Evolutionary conservation across 2,329 filamentous ascomycete species (phyloP), one percentile per base, ranked within the genome.

Genomic region (Gnomoniopsis smithogilvyi): DNA sequence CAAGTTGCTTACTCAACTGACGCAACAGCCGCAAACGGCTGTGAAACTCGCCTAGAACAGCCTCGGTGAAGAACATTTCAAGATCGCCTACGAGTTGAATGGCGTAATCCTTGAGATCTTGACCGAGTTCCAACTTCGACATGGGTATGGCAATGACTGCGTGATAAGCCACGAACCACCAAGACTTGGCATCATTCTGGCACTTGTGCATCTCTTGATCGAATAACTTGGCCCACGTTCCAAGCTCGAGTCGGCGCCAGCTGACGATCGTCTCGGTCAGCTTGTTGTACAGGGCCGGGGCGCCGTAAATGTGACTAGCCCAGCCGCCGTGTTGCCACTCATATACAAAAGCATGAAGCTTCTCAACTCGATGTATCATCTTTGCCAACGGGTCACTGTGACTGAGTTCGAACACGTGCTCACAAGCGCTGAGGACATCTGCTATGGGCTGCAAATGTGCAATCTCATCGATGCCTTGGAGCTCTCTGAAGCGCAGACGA

Each of bases 131-230:
- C 1, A 83, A 77, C 61, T 94, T 80, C 21, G 84, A 82, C 56
- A 91, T 78, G 0, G 93, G 89, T 11, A 87, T 88, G 3, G 87
- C 88, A 65, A 99, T 83, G 46, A 96, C 85, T 4, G 89, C 91
- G 72, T 98, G 92, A 68, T 97, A 99, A 1, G 94, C 92, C 61
- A 98, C 83, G 67, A 97, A 99, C 88, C 93, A 99, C 95, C 95
- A 99, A 17, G 89, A 88, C 66, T 87, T 88, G 2, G 94, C 92
- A 68, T 92, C 88, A 51, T 91, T 83, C 22, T 87, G 79, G 66
- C 88, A 92, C 67, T 89, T 92, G 55, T 84, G 80, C 41, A 86
- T 81, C 72, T 99, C 95, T 71, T 90, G 86, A 65, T 96, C 91
- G 61, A 99, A 89, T 3, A 99, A 74, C 46, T 88, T 90, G 38